phyloP scores from a whole-genome alignment of 176 grass and related monocot species.

The Oryza coarctata region DNA sequence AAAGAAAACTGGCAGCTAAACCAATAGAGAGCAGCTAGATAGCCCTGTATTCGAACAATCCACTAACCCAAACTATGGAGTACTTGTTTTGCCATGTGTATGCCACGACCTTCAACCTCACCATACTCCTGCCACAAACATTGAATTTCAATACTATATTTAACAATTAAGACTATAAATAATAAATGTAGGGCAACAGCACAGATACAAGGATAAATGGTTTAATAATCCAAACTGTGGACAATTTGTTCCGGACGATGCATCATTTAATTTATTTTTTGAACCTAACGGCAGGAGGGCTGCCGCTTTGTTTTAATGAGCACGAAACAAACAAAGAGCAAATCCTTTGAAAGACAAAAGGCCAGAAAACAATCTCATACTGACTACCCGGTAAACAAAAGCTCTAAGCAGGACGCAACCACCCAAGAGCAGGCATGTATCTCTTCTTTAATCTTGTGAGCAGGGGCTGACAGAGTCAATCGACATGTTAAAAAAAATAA shows the following conservation, averaged over 20 bases:
- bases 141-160: neutral
- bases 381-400: too few relatives aligned
- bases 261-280: neutral
- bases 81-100: constrained; percentile 65
- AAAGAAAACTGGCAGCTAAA: neutral
- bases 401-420: too few relatives aligned
- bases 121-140: constrained; percentile 52
- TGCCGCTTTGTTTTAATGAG: too few relatives aligned
- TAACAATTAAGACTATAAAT: neutral
- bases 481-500: too few relatives aligned
- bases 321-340: too few relatives aligned
- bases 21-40: neutral
- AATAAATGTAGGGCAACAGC: neutral
- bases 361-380: too few relatives aligned
- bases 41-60: neutral
- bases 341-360: too few relatives aligned
- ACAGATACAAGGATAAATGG: neutral
- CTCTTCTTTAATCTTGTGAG: too few relatives aligned
- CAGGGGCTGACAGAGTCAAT: too few relatives aligned
- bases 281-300: too few relatives aligned
- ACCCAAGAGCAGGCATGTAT: too few relatives aligned
- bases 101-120: constrained; percentile 60
- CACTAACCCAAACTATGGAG: constrained; percentile 49
- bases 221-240: neutral
- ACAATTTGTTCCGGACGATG: constrained; percentile 4